Evolutionary conservation across 805 yeast species (phyloP).

Genomic region (Myxozyma sirexii): DNA sequence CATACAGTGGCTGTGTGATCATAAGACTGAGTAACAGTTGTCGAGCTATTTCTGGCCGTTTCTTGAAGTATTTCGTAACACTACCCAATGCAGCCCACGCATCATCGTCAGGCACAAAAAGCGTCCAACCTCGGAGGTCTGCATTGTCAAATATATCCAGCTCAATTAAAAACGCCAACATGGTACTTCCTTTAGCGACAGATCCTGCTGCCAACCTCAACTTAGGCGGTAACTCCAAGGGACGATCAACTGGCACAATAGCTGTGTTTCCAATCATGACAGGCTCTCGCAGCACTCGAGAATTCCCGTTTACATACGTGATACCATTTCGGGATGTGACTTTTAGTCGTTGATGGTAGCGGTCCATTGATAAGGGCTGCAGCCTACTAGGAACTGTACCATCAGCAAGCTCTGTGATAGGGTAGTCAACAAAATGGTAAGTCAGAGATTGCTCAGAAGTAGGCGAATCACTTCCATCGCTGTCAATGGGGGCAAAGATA

Average conservation of each 20-base stretch:
- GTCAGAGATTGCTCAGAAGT: slow-evolving; percentile 10
- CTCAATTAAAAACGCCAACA: background rate
- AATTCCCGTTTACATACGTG: slow-evolving; percentile 7
- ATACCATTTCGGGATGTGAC: background rate
- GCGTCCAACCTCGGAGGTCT: slow-evolving; percentile 18
- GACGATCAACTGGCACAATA: slow-evolving; percentile 22
- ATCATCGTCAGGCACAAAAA: slow-evolving; percentile 23
- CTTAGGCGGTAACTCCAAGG: slow-evolving; percentile 29
- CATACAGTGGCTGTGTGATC: slow-evolving; percentile 25
- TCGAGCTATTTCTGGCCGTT: slow-evolving; percentile 13
- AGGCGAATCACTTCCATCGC: slow-evolving; percentile 8
- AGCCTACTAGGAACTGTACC: slow-evolving; percentile 6
- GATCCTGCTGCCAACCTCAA: slow-evolving; percentile 16
- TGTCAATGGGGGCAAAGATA: slow-evolving; percentile 29
- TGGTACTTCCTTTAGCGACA: slow-evolving; percentile 1
- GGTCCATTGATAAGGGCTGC: slow-evolving; percentile 7
- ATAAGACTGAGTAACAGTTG: slow-evolving; percentile 16
- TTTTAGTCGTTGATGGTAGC: slow-evolving; percentile 11
- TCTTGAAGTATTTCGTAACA: slow-evolving; percentile 13
- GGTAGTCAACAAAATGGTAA: slow-evolving; percentile 23
- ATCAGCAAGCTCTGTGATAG: background rate
- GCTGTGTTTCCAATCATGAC: slow-evolving; percentile 28
- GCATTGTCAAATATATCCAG: slow-evolving; percentile 20
- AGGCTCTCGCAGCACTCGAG: slow-evolving; percentile 16
- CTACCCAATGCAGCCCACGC: slow-evolving; percentile 30